These are phyloP conservation scores for Aurantiochytrium sp. DNA, from an alignment of 108 stramenopile genomes.

Conservation along the genomic window DNA sequence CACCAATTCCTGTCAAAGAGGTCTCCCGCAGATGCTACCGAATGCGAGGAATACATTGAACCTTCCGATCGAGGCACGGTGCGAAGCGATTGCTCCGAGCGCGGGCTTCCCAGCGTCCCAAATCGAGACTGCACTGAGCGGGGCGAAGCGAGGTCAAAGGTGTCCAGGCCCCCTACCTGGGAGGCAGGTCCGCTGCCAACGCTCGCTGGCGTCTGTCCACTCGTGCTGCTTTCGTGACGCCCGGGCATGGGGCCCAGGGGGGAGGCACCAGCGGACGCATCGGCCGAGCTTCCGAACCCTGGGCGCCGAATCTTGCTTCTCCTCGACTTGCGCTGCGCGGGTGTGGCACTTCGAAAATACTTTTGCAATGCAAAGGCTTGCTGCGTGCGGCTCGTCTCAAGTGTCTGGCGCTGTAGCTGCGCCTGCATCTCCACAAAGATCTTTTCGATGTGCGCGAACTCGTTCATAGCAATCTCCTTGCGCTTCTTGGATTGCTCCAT, in stretches of 20 bases:
- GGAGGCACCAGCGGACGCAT: neutral
- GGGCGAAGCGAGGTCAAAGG: neutral
- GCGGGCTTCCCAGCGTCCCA: neutral
- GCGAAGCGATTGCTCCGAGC: neutral
- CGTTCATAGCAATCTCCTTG: neutral
- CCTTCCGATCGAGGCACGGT: neutral
- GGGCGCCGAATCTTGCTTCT: neutral
- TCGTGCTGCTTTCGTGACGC: neutral
- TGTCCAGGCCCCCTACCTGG: neutral
- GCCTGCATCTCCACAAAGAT: neutral
- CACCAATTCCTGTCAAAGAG: neutral
- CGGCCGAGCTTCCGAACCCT: neutral
- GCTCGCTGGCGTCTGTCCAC: neutral
- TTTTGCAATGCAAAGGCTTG: neutral
- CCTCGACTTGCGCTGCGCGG: neutral
- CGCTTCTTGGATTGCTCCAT: neutral
- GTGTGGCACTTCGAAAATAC: neutral
- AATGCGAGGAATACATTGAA: neutral
- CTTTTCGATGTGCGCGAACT: neutral
- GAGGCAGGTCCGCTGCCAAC: neutral
- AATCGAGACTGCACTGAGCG: neutral
- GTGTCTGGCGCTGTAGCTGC: neutral
- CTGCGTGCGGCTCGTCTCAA: neutral
- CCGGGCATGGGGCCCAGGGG: neutral
- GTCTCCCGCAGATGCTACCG: neutral